Evolutionary conservation across 495 filamentous ascomycete genomes (phyloP), one percentile per base, ranked within the genome.

Genomic region (Cairneyella variabilis): DNA sequence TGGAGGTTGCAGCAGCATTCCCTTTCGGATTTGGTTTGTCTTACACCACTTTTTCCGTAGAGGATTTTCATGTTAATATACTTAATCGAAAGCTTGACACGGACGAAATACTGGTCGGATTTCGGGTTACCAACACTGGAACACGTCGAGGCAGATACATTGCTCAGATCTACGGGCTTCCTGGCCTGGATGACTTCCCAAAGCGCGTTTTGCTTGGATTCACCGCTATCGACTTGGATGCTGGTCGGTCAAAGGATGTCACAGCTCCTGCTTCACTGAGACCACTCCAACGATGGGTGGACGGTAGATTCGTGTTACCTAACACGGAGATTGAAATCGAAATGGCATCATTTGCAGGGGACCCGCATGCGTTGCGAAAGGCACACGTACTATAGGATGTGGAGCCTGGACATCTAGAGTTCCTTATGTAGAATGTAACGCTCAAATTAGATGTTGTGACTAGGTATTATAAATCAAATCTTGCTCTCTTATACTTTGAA

Each of bases 1-100:
- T 54, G 18, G 58, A 48, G 0, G 51, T 58, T 30, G 8, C 34
- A 18, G 46, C 61, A 39, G 21, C 8, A 26, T 90, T 88, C 64
- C 74, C 82, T 46, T 89, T 91, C 65, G 86, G 87, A 30, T 79
- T 85, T 64, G 87, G 87, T 32, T 70, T 90, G 7, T 85, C 82
- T n/a, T 90, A 88, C 67, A 84, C 86, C 1, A 79, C 71, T 12
- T 90, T 90, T 66, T 42, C 63, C n/a, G n/a, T n/a, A n/a, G n/a
- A n/a, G n/a, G n/a, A n/a, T 81, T 85, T 57, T 73, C 73, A 0
- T 68, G 80, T 40, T 65, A 85, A 32, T 55, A 57, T 11, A 59
- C 80, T 28, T 66, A 62, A 1, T 56, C 63, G 3, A n/a, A 52
- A 62, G 44, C 10, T 7, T 9, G 7, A 27, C 26, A 10, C 10